Evolutionary conservation across 2,329 filamentous ascomycete species (phyloP).

Genomic region (Thelonectria rubi): DNA sequence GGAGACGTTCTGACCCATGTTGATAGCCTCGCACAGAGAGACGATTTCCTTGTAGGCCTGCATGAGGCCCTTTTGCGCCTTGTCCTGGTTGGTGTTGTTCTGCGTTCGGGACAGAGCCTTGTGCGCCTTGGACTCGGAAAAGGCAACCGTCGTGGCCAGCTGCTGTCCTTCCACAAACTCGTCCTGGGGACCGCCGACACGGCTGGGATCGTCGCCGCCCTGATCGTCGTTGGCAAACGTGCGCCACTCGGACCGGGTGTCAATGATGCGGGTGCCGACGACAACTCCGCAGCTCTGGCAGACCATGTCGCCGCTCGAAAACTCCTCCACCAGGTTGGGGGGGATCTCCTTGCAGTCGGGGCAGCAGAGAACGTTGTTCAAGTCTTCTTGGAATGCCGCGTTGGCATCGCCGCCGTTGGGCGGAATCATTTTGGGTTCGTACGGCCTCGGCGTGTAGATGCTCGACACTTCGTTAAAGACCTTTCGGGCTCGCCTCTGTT

Average conservation of each 20-base stretch:
- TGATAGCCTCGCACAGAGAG: slow-evolving; percentile 84
- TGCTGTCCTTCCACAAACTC: slow-evolving; percentile 90
- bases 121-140: slow-evolving; percentile 75
- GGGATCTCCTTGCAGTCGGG: slow-evolving; percentile 90
- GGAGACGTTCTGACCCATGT: slow-evolving; percentile 80
- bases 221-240: slow-evolving; percentile 99
- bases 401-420: slow-evolving; percentile 47
- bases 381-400: slow-evolving; percentile 76
- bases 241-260: slow-evolving; percentile 97
- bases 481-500: slow-evolving; percentile 48
- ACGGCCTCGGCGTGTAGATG: slow-evolving; percentile 54
- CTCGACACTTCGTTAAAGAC: slow-evolving; percentile 54
- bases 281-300: slow-evolving; percentile 93
- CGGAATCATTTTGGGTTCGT: slow-evolving; percentile 58
- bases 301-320: slow-evolving; percentile 90
- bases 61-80: slow-evolving; percentile 82
- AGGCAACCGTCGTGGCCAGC: slow-evolving; percentile 87
- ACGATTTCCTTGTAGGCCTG: slow-evolving; percentile 91
- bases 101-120: slow-evolving; percentile 85
- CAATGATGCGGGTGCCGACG: slow-evolving; percentile 88
- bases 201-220: slow-evolving; percentile 93
- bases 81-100: slow-evolving; percentile 85
- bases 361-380: slow-evolving; percentile 87
- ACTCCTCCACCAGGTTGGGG: slow-evolving; percentile 93
- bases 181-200: slow-evolving; percentile 95